Base-by-base conservation (phyloP, 768 basidiomycete species). In the Porphyrellus cyaneotinctus region DNA sequence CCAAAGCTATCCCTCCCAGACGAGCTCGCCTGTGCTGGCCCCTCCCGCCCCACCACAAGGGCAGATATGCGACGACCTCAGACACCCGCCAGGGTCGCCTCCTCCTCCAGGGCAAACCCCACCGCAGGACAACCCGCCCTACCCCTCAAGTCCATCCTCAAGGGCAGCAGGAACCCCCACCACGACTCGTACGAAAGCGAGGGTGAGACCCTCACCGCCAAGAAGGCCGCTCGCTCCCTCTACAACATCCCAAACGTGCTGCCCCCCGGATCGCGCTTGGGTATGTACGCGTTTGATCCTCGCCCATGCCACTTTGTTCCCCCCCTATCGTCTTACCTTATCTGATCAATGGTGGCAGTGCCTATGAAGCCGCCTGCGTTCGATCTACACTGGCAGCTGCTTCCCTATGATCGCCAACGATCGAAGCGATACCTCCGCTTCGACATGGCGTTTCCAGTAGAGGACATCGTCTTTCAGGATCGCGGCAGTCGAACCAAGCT, bases 381-480 rank as follows among this genome's bases (percentile, higher is more conserved):
- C 43, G 61, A 75, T 51, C 56, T 79, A 49, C 74, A 73, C 54
- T 83, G 80, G 81, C 75, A 75, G 46, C 60, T 81, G 17, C 70
- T 78, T 38, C 75, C 78, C 17, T 78, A 65, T 50, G 64, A 67
- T 48, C 43, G 39, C 28, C 64, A 69, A 22, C 58, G 62, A 49
- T 62, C 67, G 41, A 71, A 60, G 37, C 76, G 71, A 9, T 58
- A 70, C 20, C 52, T 82, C 14, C 75, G 73, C 53, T 83, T 82
- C 62, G 82, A 83, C 51, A 64, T 75, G 52, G 77, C 74, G 5
- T 79, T 80, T 57, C 64, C 64, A 57, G 77, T 63, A 67, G 79
- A 60, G 23, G 63, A 51, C 35, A 65, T 59, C 35, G 53, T 43
- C 22, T 69, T 70, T 32, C 64, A 61, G 17, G 60, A 60, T 0